These are phyloP conservation scores for Alisma plantagoaquatica DNA, from an alignment of 106 monocot genomes.

Conservation along the genomic window DNA sequence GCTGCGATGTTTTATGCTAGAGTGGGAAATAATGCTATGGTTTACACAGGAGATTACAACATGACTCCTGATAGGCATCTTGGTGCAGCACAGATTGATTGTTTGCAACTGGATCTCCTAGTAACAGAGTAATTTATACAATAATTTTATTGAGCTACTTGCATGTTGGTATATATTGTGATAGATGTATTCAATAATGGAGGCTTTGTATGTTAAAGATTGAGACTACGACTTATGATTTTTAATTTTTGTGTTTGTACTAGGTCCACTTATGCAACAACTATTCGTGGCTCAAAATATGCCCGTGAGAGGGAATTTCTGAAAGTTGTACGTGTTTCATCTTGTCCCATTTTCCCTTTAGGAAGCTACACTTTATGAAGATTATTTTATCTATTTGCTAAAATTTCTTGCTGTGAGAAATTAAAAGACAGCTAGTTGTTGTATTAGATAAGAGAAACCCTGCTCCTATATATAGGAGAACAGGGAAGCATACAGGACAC, in stretches of 20 bases:
- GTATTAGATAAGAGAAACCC: too few relatives aligned
- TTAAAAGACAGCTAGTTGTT: too few relatives aligned
- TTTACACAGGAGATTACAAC: conserved; percentile 97
- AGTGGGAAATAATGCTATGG: conserved; percentile 52
- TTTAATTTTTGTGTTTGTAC: conserved; percentile 6
- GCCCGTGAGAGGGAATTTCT: conserved; percentile 92
- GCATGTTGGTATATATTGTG: background rate
- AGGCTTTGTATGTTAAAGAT: too few relatives aligned
- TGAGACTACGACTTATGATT: too few relatives aligned
- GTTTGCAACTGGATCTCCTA: conserved; percentile 65
- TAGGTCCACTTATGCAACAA: conserved; percentile 98
- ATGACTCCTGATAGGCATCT: conserved; percentile 99
- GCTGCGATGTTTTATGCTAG: conserved; percentile 97
- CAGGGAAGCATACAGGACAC: too few relatives aligned
- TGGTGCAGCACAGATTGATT: conserved; percentile 96
- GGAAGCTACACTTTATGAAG: too few relatives aligned
- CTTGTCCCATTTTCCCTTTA: too few relatives aligned
- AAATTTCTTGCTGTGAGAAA: too few relatives aligned
- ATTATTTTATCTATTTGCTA: too few relatives aligned
- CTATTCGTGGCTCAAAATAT: conserved; percentile 90
- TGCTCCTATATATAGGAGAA: too few relatives aligned
- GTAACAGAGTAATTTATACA: conserved; percentile 67
- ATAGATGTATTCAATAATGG: too few relatives aligned
- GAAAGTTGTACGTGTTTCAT: conserved; percentile 46
- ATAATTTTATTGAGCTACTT: background rate